These are phyloP conservation scores for Phytophthora constricta DNA, from an alignment of 352 stramenopile genomes.

Conservation along the genomic window DNA sequence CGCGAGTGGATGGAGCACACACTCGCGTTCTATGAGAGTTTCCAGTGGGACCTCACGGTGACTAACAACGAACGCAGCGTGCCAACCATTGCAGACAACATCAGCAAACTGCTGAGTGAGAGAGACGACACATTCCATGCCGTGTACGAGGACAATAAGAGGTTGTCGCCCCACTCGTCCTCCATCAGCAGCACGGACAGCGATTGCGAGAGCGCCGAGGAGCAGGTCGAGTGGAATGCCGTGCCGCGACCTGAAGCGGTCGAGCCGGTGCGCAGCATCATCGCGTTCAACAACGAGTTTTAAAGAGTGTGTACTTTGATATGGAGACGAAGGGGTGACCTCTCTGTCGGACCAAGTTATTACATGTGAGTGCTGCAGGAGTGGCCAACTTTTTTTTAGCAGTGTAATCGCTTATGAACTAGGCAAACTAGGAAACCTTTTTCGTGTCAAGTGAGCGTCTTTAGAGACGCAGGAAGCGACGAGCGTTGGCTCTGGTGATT, in stretches of 20 bases:
- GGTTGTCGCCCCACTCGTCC: conserved; percentile 27
- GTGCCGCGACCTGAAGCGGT: not conserved
- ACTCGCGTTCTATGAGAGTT: conserved; percentile 80
- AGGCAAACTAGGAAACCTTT: not conserved
- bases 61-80: conserved; percentile 70
- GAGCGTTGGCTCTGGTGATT: conserved; percentile 69
- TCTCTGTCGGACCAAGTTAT: conserved; percentile 9
- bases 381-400: too few relatives aligned
- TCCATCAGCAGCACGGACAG: conserved; percentile 77
- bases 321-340: conserved; percentile 5
- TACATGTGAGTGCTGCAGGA: conserved; percentile 6
- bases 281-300: conserved; percentile 70
- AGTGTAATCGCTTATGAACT: too few relatives aligned
- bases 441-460: too few relatives aligned
- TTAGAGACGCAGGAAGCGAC: conserved; percentile 69
- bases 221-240: conserved; percentile 24
- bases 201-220: conserved; percentile 64
- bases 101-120: conserved; percentile 53
- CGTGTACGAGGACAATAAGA: conserved; percentile 67
- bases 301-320: conserved; percentile 17
- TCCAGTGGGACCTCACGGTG: conserved; percentile 80
- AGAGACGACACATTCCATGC: conserved; percentile 69
- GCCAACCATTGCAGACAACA: conserved; percentile 57
- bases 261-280: conserved; percentile 51
- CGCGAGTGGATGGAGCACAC: conserved; percentile 86